Percentiles rank a stretch among this genome's conserved stretches.
phyloP scores from a whole-genome alignment of 2,329 filamentous ascomycete species.

The Rhynchosporium graminicola region DNA sequence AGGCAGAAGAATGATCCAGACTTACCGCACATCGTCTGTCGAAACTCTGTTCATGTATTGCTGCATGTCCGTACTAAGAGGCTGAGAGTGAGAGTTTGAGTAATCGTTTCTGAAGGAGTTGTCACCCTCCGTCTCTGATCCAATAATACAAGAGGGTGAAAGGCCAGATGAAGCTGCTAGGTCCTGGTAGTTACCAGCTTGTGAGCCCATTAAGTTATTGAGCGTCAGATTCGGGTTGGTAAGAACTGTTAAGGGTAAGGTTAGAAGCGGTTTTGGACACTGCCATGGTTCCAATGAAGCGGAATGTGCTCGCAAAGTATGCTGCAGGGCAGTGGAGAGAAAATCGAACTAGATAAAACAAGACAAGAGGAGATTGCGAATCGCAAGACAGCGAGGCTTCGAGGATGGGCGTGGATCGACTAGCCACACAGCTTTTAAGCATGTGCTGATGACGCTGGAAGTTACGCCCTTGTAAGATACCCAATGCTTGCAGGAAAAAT shows the following conservation, averaged over 20 bases:
- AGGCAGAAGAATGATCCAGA: slow-evolving; percentile 13
- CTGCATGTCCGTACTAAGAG: slow-evolving; percentile 38
- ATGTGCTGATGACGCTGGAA: slow-evolving; percentile 18
- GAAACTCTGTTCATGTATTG: slow-evolving; percentile 40
- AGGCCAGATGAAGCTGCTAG: slow-evolving; percentile 38
- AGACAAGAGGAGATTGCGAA: slow-evolving; percentile 20
- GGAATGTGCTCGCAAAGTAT: background rate
- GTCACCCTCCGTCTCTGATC: slow-evolving; percentile 40
- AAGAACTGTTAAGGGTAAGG: slow-evolving; percentile 18
- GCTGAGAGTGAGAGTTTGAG: slow-evolving; percentile 27
- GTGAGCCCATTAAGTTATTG: slow-evolving; percentile 42
- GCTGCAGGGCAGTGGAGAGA: background rate
- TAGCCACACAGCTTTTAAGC: slow-evolving; percentile 11
- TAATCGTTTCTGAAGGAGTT: slow-evolving; percentile 40
- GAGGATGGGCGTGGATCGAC: slow-evolving; percentile 9
- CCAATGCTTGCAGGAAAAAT: slow-evolving; percentile 10
- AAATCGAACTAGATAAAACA: background rate
- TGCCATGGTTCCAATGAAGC: background rate
- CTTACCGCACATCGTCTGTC: slow-evolving; percentile 43
- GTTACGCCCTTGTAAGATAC: background rate
- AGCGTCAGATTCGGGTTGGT: slow-evolving; percentile 23
- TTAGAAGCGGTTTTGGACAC: slow-evolving; percentile 20
- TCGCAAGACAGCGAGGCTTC: slow-evolving; percentile 1
- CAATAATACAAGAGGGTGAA: slow-evolving; percentile 39
- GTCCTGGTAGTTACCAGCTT: slow-evolving; percentile 42